Evolutionary conservation across 129 eudicot genomes (phyloP).

Genomic region (Centrapalus pauciflorus): DNA sequence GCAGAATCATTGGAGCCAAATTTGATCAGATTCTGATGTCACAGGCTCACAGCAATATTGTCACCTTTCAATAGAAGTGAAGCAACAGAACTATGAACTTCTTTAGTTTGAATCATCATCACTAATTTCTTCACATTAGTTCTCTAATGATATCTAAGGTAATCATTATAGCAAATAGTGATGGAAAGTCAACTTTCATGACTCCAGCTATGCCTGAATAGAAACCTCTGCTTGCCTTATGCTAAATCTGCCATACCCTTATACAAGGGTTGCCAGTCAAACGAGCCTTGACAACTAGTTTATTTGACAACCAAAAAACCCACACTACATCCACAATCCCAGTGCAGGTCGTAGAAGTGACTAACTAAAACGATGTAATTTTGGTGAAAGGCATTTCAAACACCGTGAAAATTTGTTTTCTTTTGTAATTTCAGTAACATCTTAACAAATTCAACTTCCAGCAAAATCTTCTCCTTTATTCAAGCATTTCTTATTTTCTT

Average conservation of each 20-base stretch:
- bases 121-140: not conserved
- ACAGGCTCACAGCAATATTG: not conserved
- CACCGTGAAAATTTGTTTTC: constrained; percentile 3
- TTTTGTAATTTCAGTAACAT: not conserved
- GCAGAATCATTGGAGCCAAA: not conserved
- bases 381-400: not conserved
- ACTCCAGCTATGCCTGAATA: not conserved
- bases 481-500: too few species aligned
- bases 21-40: not conserved
- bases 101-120: not conserved
- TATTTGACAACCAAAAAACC: not conserved
- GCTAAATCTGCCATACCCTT: not conserved
- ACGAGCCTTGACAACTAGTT: not conserved
- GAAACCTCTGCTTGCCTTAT: not conserved
- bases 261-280: not conserved
- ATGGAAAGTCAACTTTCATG: not conserved
- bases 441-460: not conserved
- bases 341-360: not conserved
- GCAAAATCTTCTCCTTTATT: not conserved
- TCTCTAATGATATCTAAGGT: not conserved
- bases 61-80: not conserved
- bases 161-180: not conserved
- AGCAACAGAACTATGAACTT: not conserved
- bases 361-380: not conserved
- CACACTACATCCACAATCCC: not conserved